Evolutionary conservation across 257 asterid species (phyloP).

Genomic region (Nicotiana benthamiana): DNA sequence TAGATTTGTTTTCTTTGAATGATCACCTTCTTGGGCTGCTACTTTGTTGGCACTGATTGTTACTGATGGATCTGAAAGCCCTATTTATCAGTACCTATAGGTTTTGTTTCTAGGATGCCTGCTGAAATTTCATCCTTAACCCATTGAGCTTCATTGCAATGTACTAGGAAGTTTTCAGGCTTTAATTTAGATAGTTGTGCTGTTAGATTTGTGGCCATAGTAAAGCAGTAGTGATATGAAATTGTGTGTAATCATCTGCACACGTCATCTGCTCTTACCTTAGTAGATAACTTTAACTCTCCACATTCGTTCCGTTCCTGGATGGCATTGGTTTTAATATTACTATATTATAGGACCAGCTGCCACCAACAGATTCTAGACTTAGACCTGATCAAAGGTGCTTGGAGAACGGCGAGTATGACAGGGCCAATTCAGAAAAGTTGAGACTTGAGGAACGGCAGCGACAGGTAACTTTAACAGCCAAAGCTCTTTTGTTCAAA

Average conservation of each 20-base stretch:
- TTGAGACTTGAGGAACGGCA: constrained; percentile 84
- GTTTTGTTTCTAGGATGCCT: too few species aligned
- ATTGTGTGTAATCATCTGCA: background rate
- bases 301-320: background rate
- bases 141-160: too few species aligned
- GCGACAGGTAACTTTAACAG: constrained; percentile 57
- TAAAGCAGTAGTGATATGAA: background rate
- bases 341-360: constrained; percentile 50
- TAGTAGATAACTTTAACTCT: background rate
- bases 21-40: background rate
- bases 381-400: constrained; percentile 94
- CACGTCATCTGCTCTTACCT: background rate
- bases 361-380: constrained; percentile 96
- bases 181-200: background rate
- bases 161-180: too few species aligned
- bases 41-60: background rate
- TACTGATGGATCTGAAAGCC: too few species aligned
- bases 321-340: background rate
- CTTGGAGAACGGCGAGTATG: constrained; percentile 90
- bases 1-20: background rate
- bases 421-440: constrained; percentile 74
- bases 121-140: too few species aligned
- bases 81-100: too few species aligned
- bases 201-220: background rate
- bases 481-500: background rate